phyloP scores from a whole-genome alignment of 2,329 filamentous ascomycete species.

The Diaporthe amygdali region DNA sequence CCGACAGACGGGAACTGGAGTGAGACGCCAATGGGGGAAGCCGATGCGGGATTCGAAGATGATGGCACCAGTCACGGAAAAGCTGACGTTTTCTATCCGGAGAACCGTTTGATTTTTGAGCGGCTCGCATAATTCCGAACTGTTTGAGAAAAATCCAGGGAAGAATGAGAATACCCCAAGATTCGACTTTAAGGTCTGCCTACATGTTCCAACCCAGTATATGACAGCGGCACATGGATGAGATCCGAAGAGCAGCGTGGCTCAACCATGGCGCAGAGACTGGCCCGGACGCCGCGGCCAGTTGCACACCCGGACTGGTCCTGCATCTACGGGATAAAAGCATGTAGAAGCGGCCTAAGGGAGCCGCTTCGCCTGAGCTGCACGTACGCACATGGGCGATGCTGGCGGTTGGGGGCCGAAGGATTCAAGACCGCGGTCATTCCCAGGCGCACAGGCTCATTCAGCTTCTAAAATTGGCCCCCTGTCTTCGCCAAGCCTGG shows the following conservation, averaged over 20 bases:
- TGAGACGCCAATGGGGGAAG: background rate
- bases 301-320: background rate
- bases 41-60: background rate
- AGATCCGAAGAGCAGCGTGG: background rate
- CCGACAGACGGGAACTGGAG: background rate
- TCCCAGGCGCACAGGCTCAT: background rate
- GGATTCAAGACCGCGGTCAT: background rate
- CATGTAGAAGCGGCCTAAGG: background rate
- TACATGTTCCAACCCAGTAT: background rate
- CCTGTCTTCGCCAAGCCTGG: background rate
- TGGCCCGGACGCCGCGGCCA: background rate
- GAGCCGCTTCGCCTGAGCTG: background rate
- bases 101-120: background rate
- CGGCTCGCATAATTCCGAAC: background rate
- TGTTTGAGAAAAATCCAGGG: background rate
- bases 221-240: background rate
- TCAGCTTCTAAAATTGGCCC: constrained; percentile 7
- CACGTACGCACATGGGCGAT: background rate
- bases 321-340: background rate
- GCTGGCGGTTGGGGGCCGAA: background rate
- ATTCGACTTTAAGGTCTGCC: background rate
- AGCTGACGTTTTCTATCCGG: too few relatives aligned
- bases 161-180: background rate
- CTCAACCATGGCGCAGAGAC: background rate
- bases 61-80: background rate